Percentiles rank a stretch among this genome's conserved stretches.
phyloP scores from a whole-genome alignment of 805 yeast genomes.

The Kuraishia molischiana region DNA sequence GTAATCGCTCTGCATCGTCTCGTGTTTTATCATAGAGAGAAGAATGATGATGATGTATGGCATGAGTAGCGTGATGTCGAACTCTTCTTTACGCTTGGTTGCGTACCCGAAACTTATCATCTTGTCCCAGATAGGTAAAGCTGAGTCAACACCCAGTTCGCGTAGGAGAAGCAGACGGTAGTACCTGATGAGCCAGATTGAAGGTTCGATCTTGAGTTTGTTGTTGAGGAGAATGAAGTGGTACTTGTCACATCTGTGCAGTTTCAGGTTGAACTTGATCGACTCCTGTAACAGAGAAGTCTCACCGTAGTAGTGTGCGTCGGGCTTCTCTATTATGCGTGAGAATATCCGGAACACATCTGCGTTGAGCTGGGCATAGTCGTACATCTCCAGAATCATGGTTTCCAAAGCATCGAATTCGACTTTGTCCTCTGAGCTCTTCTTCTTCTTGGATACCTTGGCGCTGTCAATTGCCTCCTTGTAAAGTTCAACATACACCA shows the following conservation, averaged over 20 bases:
- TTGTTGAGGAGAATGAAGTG: conserved; percentile 34
- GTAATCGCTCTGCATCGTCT: conserved; percentile 38
- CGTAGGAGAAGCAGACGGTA: conserved; percentile 34
- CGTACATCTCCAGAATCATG: conserved; percentile 28
- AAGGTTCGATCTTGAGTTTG: conserved; percentile 37
- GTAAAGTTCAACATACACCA: conserved; percentile 30
- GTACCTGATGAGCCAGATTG: conserved; percentile 46
- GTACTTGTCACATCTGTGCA: conserved; percentile 41
- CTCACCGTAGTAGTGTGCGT: conserved; percentile 29
- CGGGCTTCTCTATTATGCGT: conserved; percentile 24
- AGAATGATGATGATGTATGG: conserved; percentile 32
- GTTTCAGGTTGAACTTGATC: conserved; percentile 34
- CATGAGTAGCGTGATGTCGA: conserved; percentile 23
- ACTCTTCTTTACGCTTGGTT: conserved; percentile 6
- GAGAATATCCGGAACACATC: conserved; percentile 35
- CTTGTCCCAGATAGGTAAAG: conserved; percentile 39
- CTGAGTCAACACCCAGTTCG: conserved; percentile 30
- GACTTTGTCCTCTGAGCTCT: conserved; percentile 7
- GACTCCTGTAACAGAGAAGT: conserved; percentile 31
- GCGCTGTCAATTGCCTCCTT: conserved; percentile 22
- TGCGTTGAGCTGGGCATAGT: conserved; percentile 25
- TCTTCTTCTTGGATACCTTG: conserved; percentile 8
- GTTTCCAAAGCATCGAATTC: conserved; percentile 17
- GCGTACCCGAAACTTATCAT: conserved; percentile 22
- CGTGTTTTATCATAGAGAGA: conserved; percentile 30